phyloP scores from a whole-genome alignment of 2,329 filamentous ascomycete genomes.

The Stachybotrys elegans region DNA sequence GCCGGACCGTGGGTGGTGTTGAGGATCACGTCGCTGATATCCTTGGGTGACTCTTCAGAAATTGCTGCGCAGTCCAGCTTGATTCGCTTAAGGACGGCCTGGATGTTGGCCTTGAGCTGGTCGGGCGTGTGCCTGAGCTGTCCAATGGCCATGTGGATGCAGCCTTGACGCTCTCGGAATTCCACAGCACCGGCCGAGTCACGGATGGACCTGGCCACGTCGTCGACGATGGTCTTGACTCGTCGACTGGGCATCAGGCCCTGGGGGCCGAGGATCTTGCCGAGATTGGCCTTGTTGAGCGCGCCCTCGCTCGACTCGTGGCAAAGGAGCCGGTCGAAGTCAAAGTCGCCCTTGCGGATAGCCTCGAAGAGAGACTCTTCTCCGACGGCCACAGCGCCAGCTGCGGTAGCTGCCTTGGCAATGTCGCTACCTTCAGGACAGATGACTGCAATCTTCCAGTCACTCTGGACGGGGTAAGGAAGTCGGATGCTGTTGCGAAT shows the following conservation, averaged over 20 bases:
- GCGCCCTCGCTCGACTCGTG: conserved; percentile 73
- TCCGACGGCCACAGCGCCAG: conserved; percentile 78
- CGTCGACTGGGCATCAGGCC: conserved; percentile 91
- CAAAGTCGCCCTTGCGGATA: conserved; percentile 67
- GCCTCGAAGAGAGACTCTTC: conserved; percentile 80
- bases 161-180: conserved; percentile 81
- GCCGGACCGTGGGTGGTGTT: conserved; percentile 85
- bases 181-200: conserved; percentile 80
- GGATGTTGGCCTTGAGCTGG: conserved; percentile 80
- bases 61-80: conserved; percentile 75
- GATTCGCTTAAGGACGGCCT: conserved; percentile 66
- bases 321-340: conserved; percentile 87
- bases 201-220: conserved; percentile 68
- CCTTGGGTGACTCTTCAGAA: conserved; percentile 44
- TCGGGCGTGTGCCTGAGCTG: conserved; percentile 86
- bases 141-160: conserved; percentile 84
- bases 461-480: conserved; percentile 84
- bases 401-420: conserved; percentile 67
- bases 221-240: conserved; percentile 80
- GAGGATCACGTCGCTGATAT: conserved; percentile 62
- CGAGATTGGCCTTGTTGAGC: conserved; percentile 76
- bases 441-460: conserved; percentile 85
- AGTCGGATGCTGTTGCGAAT: conserved; percentile 84
- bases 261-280: conserved; percentile 77
- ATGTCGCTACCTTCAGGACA: conserved; percentile 74